Conservation (phyloP, 164 flowering plant genomes). For the Tetrastigma voinierianum region DNA sequence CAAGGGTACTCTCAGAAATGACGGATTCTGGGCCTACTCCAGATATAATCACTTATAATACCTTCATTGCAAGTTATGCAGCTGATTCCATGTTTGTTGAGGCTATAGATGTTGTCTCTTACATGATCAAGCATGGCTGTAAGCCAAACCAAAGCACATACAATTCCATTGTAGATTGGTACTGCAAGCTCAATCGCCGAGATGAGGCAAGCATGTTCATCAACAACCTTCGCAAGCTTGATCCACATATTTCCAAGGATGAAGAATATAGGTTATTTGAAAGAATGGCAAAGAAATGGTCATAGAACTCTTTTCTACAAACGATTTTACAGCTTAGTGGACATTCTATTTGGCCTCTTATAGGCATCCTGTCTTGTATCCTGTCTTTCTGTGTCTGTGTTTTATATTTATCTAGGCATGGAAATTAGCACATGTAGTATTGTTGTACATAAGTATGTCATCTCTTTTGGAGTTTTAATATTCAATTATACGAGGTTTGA, state of each 20-base stretch:
- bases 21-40: constrained; percentile 55
- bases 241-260: constrained; percentile 55
- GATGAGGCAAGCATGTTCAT: constrained; percentile 69
- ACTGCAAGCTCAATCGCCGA: constrained; percentile 59
- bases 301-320: constrained; percentile 12
- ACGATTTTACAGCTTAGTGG: too few species aligned
- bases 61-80: constrained; percentile 76
- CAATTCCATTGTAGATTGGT: constrained; percentile 83
- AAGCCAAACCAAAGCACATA: constrained; percentile 76
- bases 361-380: not conserved
- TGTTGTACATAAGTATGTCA: not conserved
- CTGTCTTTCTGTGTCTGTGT: not conserved
- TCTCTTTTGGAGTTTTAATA: not conserved
- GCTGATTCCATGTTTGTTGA: constrained; percentile 79
- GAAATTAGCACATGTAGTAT: not conserved
- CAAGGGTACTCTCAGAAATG: constrained; percentile 71
- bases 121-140: constrained; percentile 78
- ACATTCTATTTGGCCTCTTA: not conserved
- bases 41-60: constrained; percentile 80
- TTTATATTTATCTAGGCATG: not conserved
- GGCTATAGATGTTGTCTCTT: constrained; percentile 68
- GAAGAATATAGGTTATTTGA: constrained; percentile 49
- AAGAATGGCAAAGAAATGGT: constrained; percentile 45
- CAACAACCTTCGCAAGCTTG: constrained; percentile 52
- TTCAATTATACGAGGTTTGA: too few species aligned